Base-by-base conservation (phyloP, 2,329 filamentous ascomycete genomes). In the Colletotrichum sidae region DNA sequence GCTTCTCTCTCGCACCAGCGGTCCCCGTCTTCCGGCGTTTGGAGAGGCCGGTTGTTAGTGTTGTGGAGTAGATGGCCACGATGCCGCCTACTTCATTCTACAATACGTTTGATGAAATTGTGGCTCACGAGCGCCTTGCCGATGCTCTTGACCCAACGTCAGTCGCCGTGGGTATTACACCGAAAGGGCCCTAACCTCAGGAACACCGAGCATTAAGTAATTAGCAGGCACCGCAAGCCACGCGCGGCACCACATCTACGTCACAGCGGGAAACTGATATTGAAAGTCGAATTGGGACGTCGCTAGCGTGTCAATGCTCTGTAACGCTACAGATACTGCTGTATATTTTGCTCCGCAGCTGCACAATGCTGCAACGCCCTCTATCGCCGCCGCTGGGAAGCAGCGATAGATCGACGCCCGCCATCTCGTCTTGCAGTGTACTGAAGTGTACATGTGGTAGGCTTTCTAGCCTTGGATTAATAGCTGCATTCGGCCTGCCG, bases 221-320 rank as follows among this genome's bases (percentile, higher is more conserved):
- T 17, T 17, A n/a, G 58, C 39, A 39, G 45, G 51, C 51, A 45
- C 50, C 51, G 61, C 45, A 55, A 55, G 56, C 50, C 56, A 51
- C 50, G 56, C 56, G 61, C 61, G 12, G 56, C 61, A 51, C 55
- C 61, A 34, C 46, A 45, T 51, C 45, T 60, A 65, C 56, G 61
- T 65, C 56, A 60, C 50, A 52, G 47, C 58, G 33, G 52, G 42
- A 66, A 39, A 51, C 35, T 46, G 47, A 38, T 45, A 55, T 49
- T 35, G 63, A 53, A 17, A n/a, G 57, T 52, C 25, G 37, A 46
- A 25, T 56, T n/a, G 58, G 62, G 35, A 53, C 46, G 62, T 56
- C 15, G 47, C 57, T 62, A 42, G 39, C 13, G 58, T 47, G 37
- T 56, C 37, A 37, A 39, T 34, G 53, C 52, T 63, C 37, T 65